A percentile compares a stretch with the other conserved stretches of the same genome.
Evolutionary conservation across 2,329 filamentous ascomycete genomes (phyloP).

Genomic region (Aspergillus fructus): DNA sequence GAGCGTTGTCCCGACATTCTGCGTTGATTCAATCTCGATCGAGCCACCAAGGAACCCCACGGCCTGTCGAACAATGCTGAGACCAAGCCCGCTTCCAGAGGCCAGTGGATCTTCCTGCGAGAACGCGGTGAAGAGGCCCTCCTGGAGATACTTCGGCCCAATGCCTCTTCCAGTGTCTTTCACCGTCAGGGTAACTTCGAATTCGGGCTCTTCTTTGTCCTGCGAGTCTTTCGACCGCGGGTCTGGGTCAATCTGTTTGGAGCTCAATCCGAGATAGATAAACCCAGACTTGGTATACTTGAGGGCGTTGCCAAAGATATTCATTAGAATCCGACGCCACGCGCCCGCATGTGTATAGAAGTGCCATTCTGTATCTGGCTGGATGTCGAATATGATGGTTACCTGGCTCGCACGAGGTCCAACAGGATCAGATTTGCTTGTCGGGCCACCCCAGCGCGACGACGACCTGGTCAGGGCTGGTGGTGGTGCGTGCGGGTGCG

Average conservation of each 20-base stretch:
- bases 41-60: constrained; percentile 55
- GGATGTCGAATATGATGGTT: no score
- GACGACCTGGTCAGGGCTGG: no score
- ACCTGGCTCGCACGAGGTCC: no score
- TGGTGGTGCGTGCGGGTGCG: no score
- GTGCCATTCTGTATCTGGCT: no score
- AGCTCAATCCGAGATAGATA: constrained; percentile 22
- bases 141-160: constrained; percentile 56
- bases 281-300: constrained; percentile 30
- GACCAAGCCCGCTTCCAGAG: constrained; percentile 61
- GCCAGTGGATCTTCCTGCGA: constrained; percentile 59
- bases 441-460: no score
- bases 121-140: constrained; percentile 60
- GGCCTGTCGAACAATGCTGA: constrained; percentile 60
- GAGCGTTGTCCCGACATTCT: no score
- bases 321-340: constrained; percentile 32
- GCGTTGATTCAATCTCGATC: no score
- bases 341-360: constrained; percentile 13
- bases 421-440: no score
- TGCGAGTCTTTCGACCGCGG: not conserved
- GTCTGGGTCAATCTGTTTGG: constrained; percentile 11
- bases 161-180: constrained; percentile 65
- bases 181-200: constrained; percentile 43
- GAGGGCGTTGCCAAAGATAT: constrained; percentile 31
- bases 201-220: not conserved